Evolutionary conservation across 768 basidiomycete genomes (phyloP).

Genomic region (Leccinum subgranulosum): DNA sequence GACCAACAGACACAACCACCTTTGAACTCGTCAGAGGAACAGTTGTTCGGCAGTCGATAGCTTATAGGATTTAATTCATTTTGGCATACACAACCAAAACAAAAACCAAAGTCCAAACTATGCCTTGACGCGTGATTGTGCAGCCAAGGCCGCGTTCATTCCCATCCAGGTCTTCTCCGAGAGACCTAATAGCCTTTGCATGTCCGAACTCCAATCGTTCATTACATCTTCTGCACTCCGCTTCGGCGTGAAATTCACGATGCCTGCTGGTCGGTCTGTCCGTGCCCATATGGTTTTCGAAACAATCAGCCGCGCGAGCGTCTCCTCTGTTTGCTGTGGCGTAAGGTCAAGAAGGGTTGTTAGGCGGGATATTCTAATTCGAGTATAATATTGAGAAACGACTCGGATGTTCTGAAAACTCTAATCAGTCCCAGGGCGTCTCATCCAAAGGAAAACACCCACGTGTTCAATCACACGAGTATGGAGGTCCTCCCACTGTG

Average conservation of each 20-base stretch:
- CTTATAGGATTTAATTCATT: background rate
- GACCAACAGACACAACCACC: constrained; percentile 33
- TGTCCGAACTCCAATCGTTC: constrained; percentile 98
- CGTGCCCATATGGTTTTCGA: constrained; percentile 92
- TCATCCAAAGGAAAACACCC: constrained; percentile 29
- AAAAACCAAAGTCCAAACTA: constrained; percentile 22
- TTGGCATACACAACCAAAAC: constrained; percentile 6
- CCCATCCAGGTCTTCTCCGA: constrained; percentile 99
- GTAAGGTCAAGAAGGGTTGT: constrained; percentile 86
- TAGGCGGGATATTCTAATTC: constrained; percentile 81
- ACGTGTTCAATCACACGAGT: constrained; percentile 97
- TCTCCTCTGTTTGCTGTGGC: constrained; percentile 79
- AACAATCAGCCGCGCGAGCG: constrained; percentile 85
- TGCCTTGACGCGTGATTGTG: constrained; percentile 61
- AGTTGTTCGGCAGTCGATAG: constrained; percentile 19
- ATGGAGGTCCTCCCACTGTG: constrained; percentile 94
- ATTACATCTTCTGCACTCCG: constrained; percentile 87
- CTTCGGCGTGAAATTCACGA: constrained; percentile 84
- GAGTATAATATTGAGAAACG: constrained; percentile 90
- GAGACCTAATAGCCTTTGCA: constrained; percentile 85
- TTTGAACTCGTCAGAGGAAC: constrained; percentile 22
- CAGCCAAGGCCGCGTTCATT: constrained; percentile 86
- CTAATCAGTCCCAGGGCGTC: background rate
- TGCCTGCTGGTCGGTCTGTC: constrained; percentile 86
- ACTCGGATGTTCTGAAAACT: constrained; percentile 85